Base-by-base conservation (phyloP, 2,329 filamentous ascomycete genomes). In the Colletotrichum navitas region DNA sequence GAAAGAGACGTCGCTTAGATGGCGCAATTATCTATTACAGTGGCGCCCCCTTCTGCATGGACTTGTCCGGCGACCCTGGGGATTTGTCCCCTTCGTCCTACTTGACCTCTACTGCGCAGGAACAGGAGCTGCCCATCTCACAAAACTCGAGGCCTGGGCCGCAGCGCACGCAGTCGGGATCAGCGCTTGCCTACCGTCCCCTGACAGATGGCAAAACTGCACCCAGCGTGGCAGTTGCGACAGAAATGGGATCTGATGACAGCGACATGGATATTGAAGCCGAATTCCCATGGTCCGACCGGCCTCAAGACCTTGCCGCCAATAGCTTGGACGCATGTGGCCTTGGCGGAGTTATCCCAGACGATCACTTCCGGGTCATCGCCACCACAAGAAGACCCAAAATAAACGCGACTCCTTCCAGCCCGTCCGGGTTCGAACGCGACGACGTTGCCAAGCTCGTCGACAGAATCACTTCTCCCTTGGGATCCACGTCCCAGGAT, bases 11-110 rank as follows among this genome's bases (percentile, higher is more conserved):
- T 34, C 86, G 85, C 0, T 86, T 90, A 16, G 90, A 93, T 70
- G 94, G 93, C 11, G 90, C 92, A 1, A 92, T 97, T 74, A 94
- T 95, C 24, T 97, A 95, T 77, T 97, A 95, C 79, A 93, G 88
- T 72, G 93, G 92, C 34, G 92, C 92, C 1, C 89, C 89, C 0
- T 97, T 96, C 79, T 96, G 91, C 79, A 94, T 91, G 1, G 94
- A 97, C 78, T 81, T 96, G 4, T 93, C 91, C 21, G 91, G 91
- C 2, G 92, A 94, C 75, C 83, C 83, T 14, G 85, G 85, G 2
- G 85, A 86, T 29, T 73, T 80, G 1, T 86, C 84, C 0, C 84
- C 85, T 1, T 78, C 84, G 2, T 85, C 87, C 1, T 84, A 87
- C 69, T 80, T 87, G 80, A 82, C 83, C 5, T 85, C 84, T n/a